These are phyloP conservation scores for Artemisia argyi DNA, from an alignment of 129 eudicot species.

Conservation along the genomic window DNA sequence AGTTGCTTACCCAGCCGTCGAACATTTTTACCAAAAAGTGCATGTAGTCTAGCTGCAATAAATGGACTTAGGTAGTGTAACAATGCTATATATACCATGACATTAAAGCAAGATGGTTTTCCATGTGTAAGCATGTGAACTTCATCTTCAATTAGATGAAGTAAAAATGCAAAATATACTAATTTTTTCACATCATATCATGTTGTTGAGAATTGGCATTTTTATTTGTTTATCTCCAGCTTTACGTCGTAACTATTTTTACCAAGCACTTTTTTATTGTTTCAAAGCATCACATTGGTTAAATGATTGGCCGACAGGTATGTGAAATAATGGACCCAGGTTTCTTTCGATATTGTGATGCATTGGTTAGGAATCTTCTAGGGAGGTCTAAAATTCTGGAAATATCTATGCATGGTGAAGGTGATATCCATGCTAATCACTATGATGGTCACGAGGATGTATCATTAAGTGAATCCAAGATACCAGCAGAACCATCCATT, in stretches of 20 bases:
- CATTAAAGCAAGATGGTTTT: neutral
- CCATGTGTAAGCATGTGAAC: neutral
- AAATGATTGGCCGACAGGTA: conserved; percentile 42
- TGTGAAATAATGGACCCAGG: conserved; percentile 90
- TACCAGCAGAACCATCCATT: conserved; percentile 21
- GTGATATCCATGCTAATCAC: conserved; percentile 64
- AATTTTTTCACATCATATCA: too few species aligned
- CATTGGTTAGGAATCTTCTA: conserved; percentile 67
- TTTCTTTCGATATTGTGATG: conserved; percentile 82
- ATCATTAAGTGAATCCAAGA: conserved; percentile 39
- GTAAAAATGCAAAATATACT: too few species aligned
- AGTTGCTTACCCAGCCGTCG: neutral
- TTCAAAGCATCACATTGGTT: conserved; percentile 3
- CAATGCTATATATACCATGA: neutral
- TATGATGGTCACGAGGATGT: conserved; percentile 68
- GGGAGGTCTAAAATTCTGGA: conserved; percentile 88
- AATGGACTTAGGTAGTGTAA: neutral
- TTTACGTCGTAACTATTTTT: neutral
- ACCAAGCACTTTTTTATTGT: neutral
- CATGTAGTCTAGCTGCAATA: neutral
- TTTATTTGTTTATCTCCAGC: neutral
- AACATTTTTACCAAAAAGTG: neutral
- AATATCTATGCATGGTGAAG: conserved; percentile 76
- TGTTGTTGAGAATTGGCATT: too few species aligned
- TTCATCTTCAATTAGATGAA: too few species aligned